Percentiles rank a stretch among this genome's conserved stretches.
phyloP scores from a whole-genome alignment of 2,329 filamentous ascomycete genomes.

The Penicillium sp. region DNA sequence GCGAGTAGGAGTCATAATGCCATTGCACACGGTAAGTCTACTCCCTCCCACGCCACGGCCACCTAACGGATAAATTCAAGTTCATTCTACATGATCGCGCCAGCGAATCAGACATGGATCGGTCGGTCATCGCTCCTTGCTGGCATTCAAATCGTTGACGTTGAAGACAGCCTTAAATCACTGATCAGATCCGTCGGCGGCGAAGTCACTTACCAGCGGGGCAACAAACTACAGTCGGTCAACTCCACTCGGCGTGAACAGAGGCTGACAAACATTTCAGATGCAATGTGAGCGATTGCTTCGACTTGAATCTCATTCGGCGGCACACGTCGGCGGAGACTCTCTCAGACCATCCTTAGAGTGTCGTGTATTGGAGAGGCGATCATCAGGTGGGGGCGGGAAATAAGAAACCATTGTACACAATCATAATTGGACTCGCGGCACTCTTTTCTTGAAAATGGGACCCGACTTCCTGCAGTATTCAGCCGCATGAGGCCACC shows the following conservation, averaged over 20 bases:
- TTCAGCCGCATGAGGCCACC: conserved; percentile 1
- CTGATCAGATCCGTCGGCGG: conserved; percentile 16
- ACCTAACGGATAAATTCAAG: neutral
- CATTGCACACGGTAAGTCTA: neutral
- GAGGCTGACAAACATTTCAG: neutral
- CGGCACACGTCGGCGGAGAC: conserved; percentile 15
- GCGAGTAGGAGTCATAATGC: neutral
- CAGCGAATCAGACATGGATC: neutral
- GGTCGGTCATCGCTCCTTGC: neutral
- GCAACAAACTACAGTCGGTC: conserved; percentile 11
- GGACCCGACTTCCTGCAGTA: neutral
- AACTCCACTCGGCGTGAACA: neutral
- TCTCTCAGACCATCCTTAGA: conserved; percentile 17
- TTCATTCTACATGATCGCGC: neutral
- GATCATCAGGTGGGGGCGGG: neutral
- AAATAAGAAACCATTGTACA: neutral
- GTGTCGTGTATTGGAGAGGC: neutral
- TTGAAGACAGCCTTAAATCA: conserved; percentile 6
- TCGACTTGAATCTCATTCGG: conserved; percentile 16
- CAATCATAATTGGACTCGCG: neutral
- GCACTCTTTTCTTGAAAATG: neutral
- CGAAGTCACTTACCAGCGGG: conserved; percentile 5
- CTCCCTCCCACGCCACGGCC: neutral
- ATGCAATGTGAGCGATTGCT: conserved; percentile 11
- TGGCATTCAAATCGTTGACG: neutral